phyloP scores from a whole-genome alignment of 495 filamentous ascomycete species.

The Jackrogersella multiformis region DNA sequence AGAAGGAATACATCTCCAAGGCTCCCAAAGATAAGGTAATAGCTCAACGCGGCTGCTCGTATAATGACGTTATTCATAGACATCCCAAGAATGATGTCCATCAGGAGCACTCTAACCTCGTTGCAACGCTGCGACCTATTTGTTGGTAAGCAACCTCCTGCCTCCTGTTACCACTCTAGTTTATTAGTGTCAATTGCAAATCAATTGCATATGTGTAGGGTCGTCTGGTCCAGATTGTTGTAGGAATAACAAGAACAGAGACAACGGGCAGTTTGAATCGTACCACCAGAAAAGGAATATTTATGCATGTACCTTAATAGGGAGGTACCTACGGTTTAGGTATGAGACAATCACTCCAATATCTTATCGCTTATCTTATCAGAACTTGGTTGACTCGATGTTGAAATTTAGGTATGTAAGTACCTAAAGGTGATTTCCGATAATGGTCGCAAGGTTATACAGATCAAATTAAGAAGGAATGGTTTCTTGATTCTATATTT shows the following conservation, averaged over 20 bases:
- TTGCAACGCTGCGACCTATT: neutral
- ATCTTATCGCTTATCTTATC: conserved; percentile 26
- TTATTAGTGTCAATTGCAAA: neutral
- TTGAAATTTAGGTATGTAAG: neutral
- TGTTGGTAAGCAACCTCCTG: neutral
- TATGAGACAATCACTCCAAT: conserved; percentile 6
- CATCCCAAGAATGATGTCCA: conserved; percentile 15
- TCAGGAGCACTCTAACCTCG: neutral
- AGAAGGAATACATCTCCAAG: conserved; percentile 21
- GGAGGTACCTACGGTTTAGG: too few species aligned
- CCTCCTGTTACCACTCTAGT: too few species aligned
- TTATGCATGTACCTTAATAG: conserved; percentile 10
- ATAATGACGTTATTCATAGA: conserved; percentile 11
- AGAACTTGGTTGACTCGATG: neutral
- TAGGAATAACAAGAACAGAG: neutral
- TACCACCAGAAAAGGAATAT: neutral
- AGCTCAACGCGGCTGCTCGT: conserved; percentile 20
- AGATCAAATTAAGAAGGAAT: neutral
- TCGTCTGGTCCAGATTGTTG: neutral
- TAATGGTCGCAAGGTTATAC: neutral
- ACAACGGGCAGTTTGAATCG: neutral
- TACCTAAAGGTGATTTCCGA: too few species aligned
- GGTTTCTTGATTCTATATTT: too few species aligned
- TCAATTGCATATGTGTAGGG: neutral
- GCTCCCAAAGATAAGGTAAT: conserved; percentile 25